Conservation (phyloP, 805 yeast genomes). For the Dipodascopsis tothii region DNA sequence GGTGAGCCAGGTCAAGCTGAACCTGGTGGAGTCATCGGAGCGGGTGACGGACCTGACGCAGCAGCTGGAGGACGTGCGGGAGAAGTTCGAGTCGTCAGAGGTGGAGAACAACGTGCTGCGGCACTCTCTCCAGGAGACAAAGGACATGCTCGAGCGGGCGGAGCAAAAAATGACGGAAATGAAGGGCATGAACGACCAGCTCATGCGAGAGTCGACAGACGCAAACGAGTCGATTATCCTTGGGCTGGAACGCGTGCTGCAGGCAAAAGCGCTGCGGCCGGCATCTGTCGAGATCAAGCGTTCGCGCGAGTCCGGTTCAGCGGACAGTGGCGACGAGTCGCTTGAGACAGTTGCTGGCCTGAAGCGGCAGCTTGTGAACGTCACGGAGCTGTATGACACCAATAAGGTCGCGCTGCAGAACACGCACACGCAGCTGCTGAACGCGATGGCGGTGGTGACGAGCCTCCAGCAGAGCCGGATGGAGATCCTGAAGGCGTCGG, state of each 20-base stretch:
- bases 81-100: conserved; percentile 14
- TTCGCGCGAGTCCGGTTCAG: too few relatives aligned
- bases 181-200: not conserved
- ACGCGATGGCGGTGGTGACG: conserved; percentile 15
- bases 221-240: not conserved
- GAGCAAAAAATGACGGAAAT: conserved; percentile 1
- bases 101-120: conserved; percentile 7
- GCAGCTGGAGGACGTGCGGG: conserved; percentile 12
- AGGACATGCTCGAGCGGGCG: conserved; percentile 13
- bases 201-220: not conserved
- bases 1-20: not conserved
- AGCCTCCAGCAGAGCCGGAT: conserved; percentile 16
- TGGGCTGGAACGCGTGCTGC: not conserved
- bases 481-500: conserved; percentile 1
- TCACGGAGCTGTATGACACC: conserved; percentile 23
- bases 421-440: not conserved
- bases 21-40: not conserved
- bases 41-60: conserved; percentile 14
- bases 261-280: not conserved
- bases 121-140: conserved; percentile 14
- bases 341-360: conserved; percentile 1
- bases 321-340: not conserved
- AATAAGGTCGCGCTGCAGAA: conserved; percentile 25
- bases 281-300: too few relatives aligned
- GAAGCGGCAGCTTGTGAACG: conserved; percentile 10